These are phyloP conservation scores for Cercophora sp. DNA, from an alignment of 495 filamentous ascomycete species.

Conservation along the genomic window DNA sequence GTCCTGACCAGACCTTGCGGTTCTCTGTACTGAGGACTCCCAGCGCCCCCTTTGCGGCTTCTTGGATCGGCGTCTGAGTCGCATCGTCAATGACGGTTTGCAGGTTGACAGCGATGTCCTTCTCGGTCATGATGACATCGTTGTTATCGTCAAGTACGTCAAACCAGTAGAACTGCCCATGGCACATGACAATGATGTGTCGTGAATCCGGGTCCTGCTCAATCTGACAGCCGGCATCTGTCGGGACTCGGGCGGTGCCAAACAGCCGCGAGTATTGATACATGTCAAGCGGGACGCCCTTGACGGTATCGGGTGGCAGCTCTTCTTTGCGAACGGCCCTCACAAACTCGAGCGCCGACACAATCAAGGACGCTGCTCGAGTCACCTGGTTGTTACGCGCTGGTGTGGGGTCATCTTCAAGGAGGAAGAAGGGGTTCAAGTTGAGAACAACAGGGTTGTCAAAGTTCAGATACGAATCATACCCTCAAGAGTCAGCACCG, in stretches of 20 bases:
- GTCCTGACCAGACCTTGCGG: constrained; percentile 87
- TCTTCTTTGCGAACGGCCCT: constrained; percentile 91
- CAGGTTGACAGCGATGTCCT: constrained; percentile 86
- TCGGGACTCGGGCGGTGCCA: constrained; percentile 90
- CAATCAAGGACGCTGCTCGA: constrained; percentile 83
- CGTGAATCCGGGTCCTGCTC: constrained; percentile 84
- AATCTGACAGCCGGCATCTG: constrained; percentile 93
- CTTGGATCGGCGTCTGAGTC: constrained; percentile 79
- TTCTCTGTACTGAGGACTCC: constrained; percentile 96
- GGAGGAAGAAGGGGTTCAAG: constrained; percentile 94
- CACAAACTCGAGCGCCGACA: constrained; percentile 89
- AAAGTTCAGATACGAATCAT: constrained; percentile 96
- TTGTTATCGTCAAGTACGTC: constrained; percentile 93
- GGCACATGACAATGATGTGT: constrained; percentile 91
- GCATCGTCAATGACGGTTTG: constrained; percentile 92
- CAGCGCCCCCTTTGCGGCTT: constrained; percentile 88
- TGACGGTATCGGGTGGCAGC: constrained; percentile 81
- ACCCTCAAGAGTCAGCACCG: constrained; percentile 58
- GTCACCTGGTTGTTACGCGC: constrained; percentile 95
- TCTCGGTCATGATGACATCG: constrained; percentile 95
- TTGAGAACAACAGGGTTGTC: constrained; percentile 98
- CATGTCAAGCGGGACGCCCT: constrained; percentile 85
- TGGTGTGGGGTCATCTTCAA: constrained; percentile 96
- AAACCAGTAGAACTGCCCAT: constrained; percentile 99
- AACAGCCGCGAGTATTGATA: constrained; percentile 96